Base-by-base conservation (phyloP, 306 rosid species). In the Sphenostylis stenocarpa region DNA sequence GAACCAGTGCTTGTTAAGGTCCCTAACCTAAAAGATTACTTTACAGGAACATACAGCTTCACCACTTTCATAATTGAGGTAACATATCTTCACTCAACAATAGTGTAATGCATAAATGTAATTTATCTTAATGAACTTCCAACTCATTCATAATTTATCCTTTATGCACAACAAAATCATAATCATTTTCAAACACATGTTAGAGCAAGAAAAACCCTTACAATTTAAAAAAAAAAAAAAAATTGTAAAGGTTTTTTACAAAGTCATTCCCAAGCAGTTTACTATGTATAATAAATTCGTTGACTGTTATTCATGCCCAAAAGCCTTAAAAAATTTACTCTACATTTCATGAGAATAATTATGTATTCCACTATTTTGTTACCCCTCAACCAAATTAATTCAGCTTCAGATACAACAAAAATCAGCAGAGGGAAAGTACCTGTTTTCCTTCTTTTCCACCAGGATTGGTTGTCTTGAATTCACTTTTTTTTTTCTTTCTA, bases 381-480 rank as follows among this genome's bases (percentile, higher is more conserved):
- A 72, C 14, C 48, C 14, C 11, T 71, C 72, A 71, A 56, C 16
- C n/a, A 79, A 75, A 52, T 73, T 1, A 55, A n/a, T 20, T 36
- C 45, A 61, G 24, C 31, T 33, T 3, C 24, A 47, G 39, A 67
- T 6, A 69, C 15, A 63, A 60, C 2, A 33, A 38, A 38, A 38
- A 70, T 5, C 21, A 65, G 10, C 15, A 47, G 9, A 72, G 39
- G 24, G 23, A 31, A 79, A 76, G 7, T 55, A 90, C 96, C 91
- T 85, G 84, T 60, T 75, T 64, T 24, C 17, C 62, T 9, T 52
- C 78, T 52, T 52, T 48, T 70, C 31, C 65, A 68, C 15, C 56
- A 7, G 83, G 34, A 36, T 39, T 78, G 51, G 80, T 74, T 48
- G 63, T 47, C 83, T 83, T 86, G 63, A 81, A 73, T 51, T 83